Percentiles rank a stretch among this genome's conserved stretches.
These are phyloP conservation scores for Alternaria sp. DNA, from an alignment of 2,329 filamentous ascomycete species.

Conservation along the genomic window DNA sequence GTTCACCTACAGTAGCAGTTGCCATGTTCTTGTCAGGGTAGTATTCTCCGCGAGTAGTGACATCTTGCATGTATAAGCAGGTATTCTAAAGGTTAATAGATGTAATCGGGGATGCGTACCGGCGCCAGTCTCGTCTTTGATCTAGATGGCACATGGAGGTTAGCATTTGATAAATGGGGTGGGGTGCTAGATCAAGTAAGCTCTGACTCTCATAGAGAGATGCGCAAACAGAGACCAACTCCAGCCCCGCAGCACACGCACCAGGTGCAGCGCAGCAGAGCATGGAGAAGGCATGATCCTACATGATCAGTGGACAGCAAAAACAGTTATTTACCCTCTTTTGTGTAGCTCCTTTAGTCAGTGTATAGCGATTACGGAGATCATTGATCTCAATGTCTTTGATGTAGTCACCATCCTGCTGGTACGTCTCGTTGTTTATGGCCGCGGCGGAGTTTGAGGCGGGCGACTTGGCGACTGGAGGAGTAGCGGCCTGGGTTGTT, in stretches of 20 bases:
- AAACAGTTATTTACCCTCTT: constrained; percentile 98
- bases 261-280: constrained; percentile 26
- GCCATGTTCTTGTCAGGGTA: constrained; percentile 98
- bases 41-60: constrained; percentile 96
- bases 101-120: constrained; percentile 84
- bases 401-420: constrained; percentile 96
- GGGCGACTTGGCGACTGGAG: constrained; percentile 61
- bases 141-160: constrained; percentile 93
- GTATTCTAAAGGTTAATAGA: constrained; percentile 65
- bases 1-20: constrained; percentile 74
- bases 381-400: constrained; percentile 99
- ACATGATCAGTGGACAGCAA: constrained; percentile 71
- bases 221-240: constrained; percentile 39
- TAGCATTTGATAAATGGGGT: constrained; percentile 85
- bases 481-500: constrained; percentile 52
- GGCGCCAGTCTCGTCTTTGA: constrained; percentile 99
- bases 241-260: constrained; percentile 61
- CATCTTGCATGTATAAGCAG: constrained; percentile 82
- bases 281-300: constrained; percentile 52
- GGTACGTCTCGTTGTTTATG: constrained; percentile 81
- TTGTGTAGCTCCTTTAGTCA: constrained; percentile 96
- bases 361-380: constrained; percentile 91
- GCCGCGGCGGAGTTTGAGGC: constrained; percentile 55
- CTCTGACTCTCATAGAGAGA: constrained; percentile 50
- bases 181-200: constrained; percentile 56